These are phyloP conservation scores for Gossypium bickii DNA, from an alignment of 345 rosid species.

Conservation along the genomic window DNA sequence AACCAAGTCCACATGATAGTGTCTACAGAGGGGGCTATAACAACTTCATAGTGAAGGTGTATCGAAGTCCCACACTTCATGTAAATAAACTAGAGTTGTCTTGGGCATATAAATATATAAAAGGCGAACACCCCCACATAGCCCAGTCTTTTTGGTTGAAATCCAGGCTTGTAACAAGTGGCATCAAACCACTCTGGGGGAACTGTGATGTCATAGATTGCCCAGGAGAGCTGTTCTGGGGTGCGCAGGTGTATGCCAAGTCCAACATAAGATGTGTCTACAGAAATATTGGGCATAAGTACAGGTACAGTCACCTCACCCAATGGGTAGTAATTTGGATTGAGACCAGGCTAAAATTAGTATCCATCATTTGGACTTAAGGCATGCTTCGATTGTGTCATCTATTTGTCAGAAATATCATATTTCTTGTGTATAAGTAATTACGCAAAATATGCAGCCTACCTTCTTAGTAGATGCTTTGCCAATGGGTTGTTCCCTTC, in stretches of 20 bases:
- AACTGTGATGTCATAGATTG: background rate
- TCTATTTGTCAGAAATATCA: background rate
- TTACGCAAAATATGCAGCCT: constrained; percentile 6
- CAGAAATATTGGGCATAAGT: background rate
- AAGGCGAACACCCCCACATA: background rate
- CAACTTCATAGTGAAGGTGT: background rate
- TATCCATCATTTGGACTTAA: background rate
- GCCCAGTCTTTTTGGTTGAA: background rate
- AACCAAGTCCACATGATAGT: background rate
- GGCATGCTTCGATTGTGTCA: background rate
- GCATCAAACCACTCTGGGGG: background rate
- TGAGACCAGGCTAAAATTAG: background rate
- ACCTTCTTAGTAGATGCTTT: constrained; percentile 76
- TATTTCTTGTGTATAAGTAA: background rate
- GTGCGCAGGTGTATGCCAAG: background rate
- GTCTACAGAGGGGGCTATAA: background rate
- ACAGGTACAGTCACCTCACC: background rate
- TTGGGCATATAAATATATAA: background rate
- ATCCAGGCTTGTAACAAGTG: background rate
- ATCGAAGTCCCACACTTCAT: background rate
- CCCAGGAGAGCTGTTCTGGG: background rate
- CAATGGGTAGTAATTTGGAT: background rate
- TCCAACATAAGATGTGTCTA: background rate
- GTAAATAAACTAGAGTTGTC: background rate
- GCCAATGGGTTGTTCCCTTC: constrained; percentile 55